phyloP scores from a whole-genome alignment of 805 yeast genomes.

The Saccharomycopsis capsularis region DNA sequence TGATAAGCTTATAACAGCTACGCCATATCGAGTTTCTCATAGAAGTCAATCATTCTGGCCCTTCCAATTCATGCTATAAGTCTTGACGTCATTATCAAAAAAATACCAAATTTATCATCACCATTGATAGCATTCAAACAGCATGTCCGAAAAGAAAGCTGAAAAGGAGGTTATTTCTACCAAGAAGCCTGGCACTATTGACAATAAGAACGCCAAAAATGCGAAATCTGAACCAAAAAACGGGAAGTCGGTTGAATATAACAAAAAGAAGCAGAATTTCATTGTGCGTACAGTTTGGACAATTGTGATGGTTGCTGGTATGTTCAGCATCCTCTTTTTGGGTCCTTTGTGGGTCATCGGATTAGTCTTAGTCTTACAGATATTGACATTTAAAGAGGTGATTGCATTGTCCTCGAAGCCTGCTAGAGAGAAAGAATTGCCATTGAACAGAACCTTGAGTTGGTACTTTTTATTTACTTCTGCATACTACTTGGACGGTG shows the following conservation, averaged over 20 bases:
- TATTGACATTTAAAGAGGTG: slow-evolving; percentile 84
- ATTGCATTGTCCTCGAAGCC: slow-evolving; percentile 78
- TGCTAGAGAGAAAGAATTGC: slow-evolving; percentile 73
- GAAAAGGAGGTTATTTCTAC: neutral
- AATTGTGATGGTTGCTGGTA: slow-evolving; percentile 75
- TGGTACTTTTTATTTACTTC: slow-evolving; percentile 92
- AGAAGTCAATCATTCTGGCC: no score
- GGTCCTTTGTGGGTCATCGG: slow-evolving; percentile 81
- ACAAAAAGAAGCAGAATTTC: slow-evolving; percentile 74
- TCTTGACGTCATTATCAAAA: no score
- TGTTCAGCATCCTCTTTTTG: slow-evolving; percentile 62
- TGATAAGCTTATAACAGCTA: no score
- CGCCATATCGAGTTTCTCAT: no score
- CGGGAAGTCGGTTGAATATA: slow-evolving; percentile 25
- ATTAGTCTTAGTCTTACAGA: slow-evolving; percentile 65
- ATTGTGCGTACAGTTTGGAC: slow-evolving; percentile 90
- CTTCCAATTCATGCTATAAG: no score
- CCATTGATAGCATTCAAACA: neutral
- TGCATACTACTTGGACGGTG: slow-evolving; percentile 84
- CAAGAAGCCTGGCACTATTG: neutral
- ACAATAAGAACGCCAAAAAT: neutral
- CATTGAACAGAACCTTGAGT: slow-evolving; percentile 73
- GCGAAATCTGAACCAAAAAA: no score
- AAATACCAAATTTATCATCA: no score
- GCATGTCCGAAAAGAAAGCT: neutral